A percentile compares a stretch with the other conserved stretches of the same genome.
phyloP scores from a whole-genome alignment of 345 rosid genomes.

The Linum usitatissimum region DNA sequence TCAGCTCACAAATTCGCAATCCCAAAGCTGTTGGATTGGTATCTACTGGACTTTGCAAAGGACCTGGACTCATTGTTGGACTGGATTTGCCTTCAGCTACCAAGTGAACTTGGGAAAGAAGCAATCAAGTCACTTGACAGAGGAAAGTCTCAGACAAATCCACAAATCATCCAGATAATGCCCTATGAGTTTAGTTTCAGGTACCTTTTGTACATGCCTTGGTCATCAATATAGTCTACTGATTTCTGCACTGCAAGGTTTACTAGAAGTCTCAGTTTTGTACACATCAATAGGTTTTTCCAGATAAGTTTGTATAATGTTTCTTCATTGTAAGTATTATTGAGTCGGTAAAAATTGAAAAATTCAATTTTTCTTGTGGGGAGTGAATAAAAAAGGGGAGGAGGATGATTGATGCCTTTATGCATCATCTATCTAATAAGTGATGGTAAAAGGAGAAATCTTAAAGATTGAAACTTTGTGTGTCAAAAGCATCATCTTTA shows the following conservation, averaged over 20 bases:
- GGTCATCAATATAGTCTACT: slow-evolving; percentile 9
- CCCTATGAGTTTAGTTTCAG: slow-evolving; percentile 71
- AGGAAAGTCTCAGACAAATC: slow-evolving; percentile 32
- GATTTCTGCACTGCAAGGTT: slow-evolving; percentile 9
- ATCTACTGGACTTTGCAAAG: slow-evolving; percentile 74
- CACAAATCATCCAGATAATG: slow-evolving; percentile 41
- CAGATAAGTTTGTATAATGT: slow-evolving; percentile 16
- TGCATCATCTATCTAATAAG: neutral
- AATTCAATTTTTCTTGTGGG: neutral
- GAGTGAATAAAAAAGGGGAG: too few species aligned
- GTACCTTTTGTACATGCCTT: slow-evolving; percentile 44
- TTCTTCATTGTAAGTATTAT: slow-evolving; percentile 10
- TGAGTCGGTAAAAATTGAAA: neutral
- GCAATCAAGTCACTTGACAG: slow-evolving; percentile 58
- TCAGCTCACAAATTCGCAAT: slow-evolving; percentile 43
- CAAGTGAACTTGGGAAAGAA: slow-evolving; percentile 56
- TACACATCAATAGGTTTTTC: slow-evolving; percentile 22
- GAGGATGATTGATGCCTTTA: too few species aligned
- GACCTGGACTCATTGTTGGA: slow-evolving; percentile 69
- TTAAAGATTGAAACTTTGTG: neutral
- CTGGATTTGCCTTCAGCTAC: slow-evolving; percentile 82
- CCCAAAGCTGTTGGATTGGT: slow-evolving; percentile 74
- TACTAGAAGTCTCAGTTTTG: slow-evolving; percentile 19
- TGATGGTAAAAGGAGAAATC: neutral
- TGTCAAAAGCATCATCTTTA: neutral